phyloP scores from a whole-genome alignment of 208 protist genomes.

The Wallacemonas sp. region DNA sequence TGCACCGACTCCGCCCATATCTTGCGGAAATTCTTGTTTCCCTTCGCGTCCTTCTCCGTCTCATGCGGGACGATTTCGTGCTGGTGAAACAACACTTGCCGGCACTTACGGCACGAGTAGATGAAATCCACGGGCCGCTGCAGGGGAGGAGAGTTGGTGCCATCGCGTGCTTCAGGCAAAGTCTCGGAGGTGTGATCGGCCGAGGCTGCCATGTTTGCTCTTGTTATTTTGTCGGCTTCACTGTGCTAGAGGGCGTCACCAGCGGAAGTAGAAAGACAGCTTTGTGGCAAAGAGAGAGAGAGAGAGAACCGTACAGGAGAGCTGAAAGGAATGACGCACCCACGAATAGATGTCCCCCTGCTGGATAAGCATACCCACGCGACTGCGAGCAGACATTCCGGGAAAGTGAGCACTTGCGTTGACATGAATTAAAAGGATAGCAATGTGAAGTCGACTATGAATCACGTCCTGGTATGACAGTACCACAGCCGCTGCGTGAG shows the following conservation, averaged over 20 bases:
- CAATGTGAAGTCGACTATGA: no score
- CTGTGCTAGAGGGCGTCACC: no score
- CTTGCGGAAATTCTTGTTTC: conserved; percentile 51
- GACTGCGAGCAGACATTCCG: no score
- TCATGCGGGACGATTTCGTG: conserved; percentile 54
- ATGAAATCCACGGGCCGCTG: conserved; percentile 13
- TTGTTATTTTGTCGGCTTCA: not conserved
- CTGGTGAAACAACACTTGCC: conserved; percentile 44
- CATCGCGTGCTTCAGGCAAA: not conserved
- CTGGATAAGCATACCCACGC: no score
- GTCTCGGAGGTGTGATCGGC: not conserved
- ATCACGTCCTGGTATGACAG: no score
- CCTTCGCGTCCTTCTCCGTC: conserved; percentile 22
- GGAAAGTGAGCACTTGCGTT: no score
- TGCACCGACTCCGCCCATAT: not conserved
- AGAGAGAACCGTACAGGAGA: no score
- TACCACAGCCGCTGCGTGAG: no score
- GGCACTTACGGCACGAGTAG: conserved; percentile 70
- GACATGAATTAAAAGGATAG: no score
- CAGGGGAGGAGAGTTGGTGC: conserved; percentile 4
- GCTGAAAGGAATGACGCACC: no score
- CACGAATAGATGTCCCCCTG: no score
- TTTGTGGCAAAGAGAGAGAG: no score
- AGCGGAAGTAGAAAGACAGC: not conserved
- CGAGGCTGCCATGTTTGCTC: not conserved